Evolutionary conservation across 2,329 filamentous ascomycete species (phyloP), one percentile per base, ranked within the genome.

Genomic region (Zopfia rhizophila): DNA sequence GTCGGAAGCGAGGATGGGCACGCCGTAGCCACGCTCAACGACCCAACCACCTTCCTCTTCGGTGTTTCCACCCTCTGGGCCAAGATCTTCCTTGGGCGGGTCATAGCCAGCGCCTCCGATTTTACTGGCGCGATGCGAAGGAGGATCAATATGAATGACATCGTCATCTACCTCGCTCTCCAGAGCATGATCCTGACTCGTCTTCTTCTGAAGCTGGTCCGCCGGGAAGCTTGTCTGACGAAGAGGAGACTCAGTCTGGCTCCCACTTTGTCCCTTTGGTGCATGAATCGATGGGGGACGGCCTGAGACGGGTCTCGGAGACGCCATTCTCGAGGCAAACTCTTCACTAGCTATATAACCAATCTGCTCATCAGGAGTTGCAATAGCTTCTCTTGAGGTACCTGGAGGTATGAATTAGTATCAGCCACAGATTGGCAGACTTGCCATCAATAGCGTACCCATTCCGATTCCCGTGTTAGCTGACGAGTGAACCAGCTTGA

Each of bases 301-400:
- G 29, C 59, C 71, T 49, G 78, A 78, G 17, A 74, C 72, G 12
- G 83, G 82, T 37, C 75, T 79, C 7, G 88, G 88, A n/a, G 89
- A 89, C 31, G 84, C 80, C 51, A 91, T 85, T 50, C 90, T 87
- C 21, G 87, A 88, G 12, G 86, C 81, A 65, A 91, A 96, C 65
- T 96, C 87, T 55, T 97, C 91, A 8, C 85, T 87, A 10, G 91
- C 93, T 51, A 91, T 83, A 74, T 92, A 96, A 14, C 90, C 94
- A 60, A 96, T 85, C 67, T 97, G 89, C 63, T 97, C 93, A 59
- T 89, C 90, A 2, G 94, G 94, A 3, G 91, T 94, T 45, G 89
- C 85, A 37, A 82, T 74, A 45, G 84, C 80, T 38, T 82, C 82
- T 38, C 79, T 75, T 29, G 82, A 83, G 28, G 83, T 84, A 51